Evolutionary conservation across 164 flowering plant genomes (phyloP), one percentile per base, ranked within the genome.

Genomic region (Vitis cinerea): DNA sequence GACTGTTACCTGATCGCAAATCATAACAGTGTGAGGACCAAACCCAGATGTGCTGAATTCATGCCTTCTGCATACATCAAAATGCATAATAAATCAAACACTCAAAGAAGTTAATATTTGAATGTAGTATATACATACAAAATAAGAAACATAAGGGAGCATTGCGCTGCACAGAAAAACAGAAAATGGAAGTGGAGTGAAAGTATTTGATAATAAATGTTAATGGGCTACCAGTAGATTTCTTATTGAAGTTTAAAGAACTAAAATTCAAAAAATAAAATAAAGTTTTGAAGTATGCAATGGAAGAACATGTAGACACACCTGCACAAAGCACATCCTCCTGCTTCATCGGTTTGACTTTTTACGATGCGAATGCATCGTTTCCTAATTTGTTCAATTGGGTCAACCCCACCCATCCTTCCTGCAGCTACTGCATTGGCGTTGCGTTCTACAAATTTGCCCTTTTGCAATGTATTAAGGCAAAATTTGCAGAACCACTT

Each of bases 311-410:
- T 29, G 15, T 12, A 17, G 53, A 14, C 11, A 12, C n/a, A 95
- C 99, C 96, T 87, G 97, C 99, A 95, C 44, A 95, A 61, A 2
- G 71, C 84, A 71, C 99, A 95, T 67, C 87, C 90, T 51, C 88
- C 86, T 63, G 74, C 53, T 61, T 86, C 90, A 75, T 70, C 53
- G 58, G 71, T 87, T 27, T 63, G 72, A 23, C 75, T 75, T 76
- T 77, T 74, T 62, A 87, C 87, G 69, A 89, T 85, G 11, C 97
- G 92, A 65, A 86, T 89, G 85, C 95, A 88, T 50, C 97, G 75
- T 59, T 73, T 77, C 9, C 81, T 72, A 72, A 89, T 87, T 68
- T 90, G 82, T 67, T 85, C 91, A 13, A 91, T 73, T 13, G 94
- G 84, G 70, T 91, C 98, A 72, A 84, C 82, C 50, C 90, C 96